Conservation (phyloP, 129 eudicot genomes). For the Erigeron canadensis region DNA sequence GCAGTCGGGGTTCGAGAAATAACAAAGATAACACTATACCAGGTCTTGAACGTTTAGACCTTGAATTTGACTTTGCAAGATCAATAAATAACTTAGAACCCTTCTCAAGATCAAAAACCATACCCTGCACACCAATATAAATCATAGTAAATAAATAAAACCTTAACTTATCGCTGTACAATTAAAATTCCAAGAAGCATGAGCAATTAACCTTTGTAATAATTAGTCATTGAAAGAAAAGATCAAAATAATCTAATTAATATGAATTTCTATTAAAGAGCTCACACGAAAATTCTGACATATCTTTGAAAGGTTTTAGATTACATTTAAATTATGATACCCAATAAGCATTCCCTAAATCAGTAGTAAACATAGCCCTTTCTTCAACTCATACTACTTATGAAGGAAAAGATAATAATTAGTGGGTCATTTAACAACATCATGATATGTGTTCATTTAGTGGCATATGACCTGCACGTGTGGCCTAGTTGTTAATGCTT, state of each 20-base stretch:
- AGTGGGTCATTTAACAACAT: too few relatives aligned
- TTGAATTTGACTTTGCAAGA: constrained; percentile 91
- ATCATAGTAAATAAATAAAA: background rate
- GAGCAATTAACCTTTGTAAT: too few relatives aligned
- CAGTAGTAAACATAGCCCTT: background rate
- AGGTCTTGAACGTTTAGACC: constrained; percentile 86
- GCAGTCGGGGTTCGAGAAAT: background rate
- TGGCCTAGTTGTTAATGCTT: too few relatives aligned
- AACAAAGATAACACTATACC: constrained; percentile 39
- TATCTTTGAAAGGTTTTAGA: background rate
- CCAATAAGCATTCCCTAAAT: background rate
- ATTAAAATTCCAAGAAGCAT: too few relatives aligned
- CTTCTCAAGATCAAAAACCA: constrained; percentile 91
- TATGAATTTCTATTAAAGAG: background rate
- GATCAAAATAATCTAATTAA: too few relatives aligned
- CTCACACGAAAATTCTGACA: constrained; percentile 8
- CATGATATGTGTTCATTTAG: too few relatives aligned
- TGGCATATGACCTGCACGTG: too few relatives aligned
- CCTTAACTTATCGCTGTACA: background rate
- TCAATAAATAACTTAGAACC: constrained; percentile 81
- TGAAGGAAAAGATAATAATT: background rate
- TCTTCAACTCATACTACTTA: background rate
- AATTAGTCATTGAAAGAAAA: too few relatives aligned
- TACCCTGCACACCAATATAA: constrained; percentile 51
- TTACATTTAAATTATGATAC: background rate